Base-by-base conservation (phyloP, 208 protist genomes). In the Vickermania spadyakhi region DNA sequence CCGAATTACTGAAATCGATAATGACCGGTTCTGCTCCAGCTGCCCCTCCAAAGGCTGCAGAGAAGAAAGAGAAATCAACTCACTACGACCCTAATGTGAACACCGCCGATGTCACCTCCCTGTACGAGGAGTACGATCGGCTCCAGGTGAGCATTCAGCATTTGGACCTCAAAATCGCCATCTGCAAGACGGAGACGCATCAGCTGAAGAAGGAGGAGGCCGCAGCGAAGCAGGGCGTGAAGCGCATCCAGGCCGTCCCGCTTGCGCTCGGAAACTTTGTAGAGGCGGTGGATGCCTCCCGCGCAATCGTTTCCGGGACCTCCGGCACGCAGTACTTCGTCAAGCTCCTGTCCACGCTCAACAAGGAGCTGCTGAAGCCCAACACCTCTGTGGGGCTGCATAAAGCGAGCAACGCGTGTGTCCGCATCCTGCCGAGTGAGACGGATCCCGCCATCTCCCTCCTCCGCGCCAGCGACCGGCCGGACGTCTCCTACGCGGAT, bases 251-350 rank as follows among this genome's bases (percentile, higher is more conserved):
- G 81, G 98, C 97, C n/a, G 98, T 99, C 21, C 99, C 99, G 56
- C 93, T 99, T 2, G 81, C 99, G 2, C 97, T 99, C 65, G 98
- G 99, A 29, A 99, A 99, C 77, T 99, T 99, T 64, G 77, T 99
- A 1, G 99, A 99, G 84, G 98, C 99, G 51, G 98, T 99, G 25
- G 99, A 99, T 72, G 64, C 89, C 29, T 71, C 96, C 42, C 86
- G 87, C 51, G 93, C 93, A 28, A 98, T 99, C 66, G 91, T 99
- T 25, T 83, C 87, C 61, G 96, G 96, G 55, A 98, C 96, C 14
- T 98, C 91, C 36, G 97, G 98, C 42, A 89, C 84, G 56, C 98
- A 98, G 72, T 99, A 98, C 74, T 99, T 99, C 73, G 97, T 99
- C 45, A 84, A 98, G 53, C 98, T 99, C 50, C 84, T 99, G 21